Conservation (phyloP, 805 yeast species). For the Groenewaldozyma tartarivorans region DNA sequence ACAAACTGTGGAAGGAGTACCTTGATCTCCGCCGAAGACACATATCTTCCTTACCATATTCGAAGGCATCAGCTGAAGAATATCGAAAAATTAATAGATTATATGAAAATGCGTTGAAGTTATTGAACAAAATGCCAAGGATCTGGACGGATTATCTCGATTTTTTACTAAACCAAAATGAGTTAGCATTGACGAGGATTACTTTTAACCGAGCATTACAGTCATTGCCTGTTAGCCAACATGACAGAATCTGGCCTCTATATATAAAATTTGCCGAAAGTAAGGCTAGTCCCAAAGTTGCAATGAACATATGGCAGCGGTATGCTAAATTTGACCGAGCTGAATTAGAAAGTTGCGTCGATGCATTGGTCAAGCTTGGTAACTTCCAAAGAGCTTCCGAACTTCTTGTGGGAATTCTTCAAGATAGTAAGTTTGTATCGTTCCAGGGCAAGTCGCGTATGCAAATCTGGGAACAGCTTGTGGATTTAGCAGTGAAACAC, state of each 20-base stretch:
- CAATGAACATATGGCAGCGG: constrained; percentile 27
- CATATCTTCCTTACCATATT: constrained; percentile 22
- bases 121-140: constrained; percentile 36
- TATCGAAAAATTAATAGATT: constrained; percentile 31
- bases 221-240: constrained; percentile 42
- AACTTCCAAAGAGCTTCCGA: constrained; percentile 22
- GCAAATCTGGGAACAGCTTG: constrained; percentile 39
- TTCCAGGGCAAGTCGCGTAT: constrained; percentile 35
- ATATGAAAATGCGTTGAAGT: constrained; percentile 39
- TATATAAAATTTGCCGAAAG: constrained; percentile 42
- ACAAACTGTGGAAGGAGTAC: constrained; percentile 47
- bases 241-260: constrained; percentile 44
- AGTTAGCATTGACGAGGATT: constrained; percentile 32
- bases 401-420: constrained; percentile 31
- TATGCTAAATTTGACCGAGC: constrained; percentile 23
- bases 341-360: constrained; percentile 22
- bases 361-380: constrained; percentile 17
- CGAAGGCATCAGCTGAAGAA: constrained; percentile 22
- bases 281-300: constrained; percentile 34
- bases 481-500: constrained; percentile 32
- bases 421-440: constrained; percentile 29
- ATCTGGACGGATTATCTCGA: constrained; percentile 45
- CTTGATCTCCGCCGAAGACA: constrained; percentile 33
- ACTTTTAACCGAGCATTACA: constrained; percentile 43
- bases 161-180: constrained; percentile 30